phyloP scores from a whole-genome alignment of 305 asterid species.

The Lippia alba region DNA sequence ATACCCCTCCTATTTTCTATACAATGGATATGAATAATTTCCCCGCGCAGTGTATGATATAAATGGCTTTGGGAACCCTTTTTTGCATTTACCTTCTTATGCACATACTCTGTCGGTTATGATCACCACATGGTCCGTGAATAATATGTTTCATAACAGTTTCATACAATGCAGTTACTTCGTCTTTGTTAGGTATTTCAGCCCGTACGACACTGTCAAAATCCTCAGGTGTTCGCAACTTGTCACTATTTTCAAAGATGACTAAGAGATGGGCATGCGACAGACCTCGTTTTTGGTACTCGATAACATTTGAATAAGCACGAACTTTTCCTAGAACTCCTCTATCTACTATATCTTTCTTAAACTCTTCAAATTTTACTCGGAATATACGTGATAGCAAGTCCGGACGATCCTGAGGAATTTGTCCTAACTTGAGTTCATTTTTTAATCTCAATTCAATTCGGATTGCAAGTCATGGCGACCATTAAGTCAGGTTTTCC shows the following conservation, averaged over 20 bases:
- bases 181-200: background rate
- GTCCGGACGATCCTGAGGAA: too few species aligned
- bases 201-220: background rate
- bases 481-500: too few species aligned
- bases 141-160: background rate
- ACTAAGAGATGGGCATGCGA: too few species aligned
- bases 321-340: too few species aligned
- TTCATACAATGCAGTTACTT: background rate
- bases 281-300: too few species aligned
- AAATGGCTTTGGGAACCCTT: background rate
- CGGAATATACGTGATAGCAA: too few species aligned
- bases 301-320: too few species aligned
- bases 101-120: background rate
- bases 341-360: too few species aligned
- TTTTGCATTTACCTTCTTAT: background rate
- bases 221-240: background rate
- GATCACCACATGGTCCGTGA: background rate
- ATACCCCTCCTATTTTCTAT: background rate
- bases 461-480: too few species aligned
- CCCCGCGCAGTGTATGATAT: background rate
- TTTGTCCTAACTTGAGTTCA: too few species aligned
- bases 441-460: too few species aligned
- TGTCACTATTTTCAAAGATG: background rate
- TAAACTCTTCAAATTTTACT: too few species aligned
- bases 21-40: background rate